A percentile compares a stretch with the other conserved stretches of the same genome.
These are phyloP conservation scores for Pseudophaeomoniella oleicola DNA, from an alignment of 2,329 filamentous ascomycete genomes.

Conservation along the genomic window DNA sequence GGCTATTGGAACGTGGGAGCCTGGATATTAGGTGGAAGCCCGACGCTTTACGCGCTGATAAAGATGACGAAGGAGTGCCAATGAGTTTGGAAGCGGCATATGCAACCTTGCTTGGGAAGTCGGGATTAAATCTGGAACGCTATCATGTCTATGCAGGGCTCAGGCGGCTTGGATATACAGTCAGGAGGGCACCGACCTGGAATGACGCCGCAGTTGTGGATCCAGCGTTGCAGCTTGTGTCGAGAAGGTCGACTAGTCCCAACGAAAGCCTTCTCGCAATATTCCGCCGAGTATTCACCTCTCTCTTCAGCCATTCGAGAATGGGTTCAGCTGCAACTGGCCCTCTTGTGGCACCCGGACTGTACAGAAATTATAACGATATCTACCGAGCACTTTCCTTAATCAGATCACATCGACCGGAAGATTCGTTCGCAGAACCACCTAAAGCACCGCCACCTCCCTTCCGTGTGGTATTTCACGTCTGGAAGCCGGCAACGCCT, in stretches of 20 bases:
- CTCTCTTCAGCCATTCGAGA: slow-evolving; percentile 19
- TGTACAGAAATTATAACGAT: slow-evolving; percentile 51
- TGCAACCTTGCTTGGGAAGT: slow-evolving; percentile 62
- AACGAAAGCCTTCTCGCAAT: slow-evolving; percentile 12
- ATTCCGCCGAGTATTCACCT: slow-evolving; percentile 40
- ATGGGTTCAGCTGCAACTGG: slow-evolving; percentile 22
- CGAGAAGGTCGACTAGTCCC: not conserved
- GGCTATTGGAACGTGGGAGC: slow-evolving; percentile 73
- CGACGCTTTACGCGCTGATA: slow-evolving; percentile 13
- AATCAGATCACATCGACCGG: slow-evolving; percentile 50
- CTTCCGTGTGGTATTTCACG: slow-evolving; percentile 62
- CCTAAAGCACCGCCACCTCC: slow-evolving; percentile 26
- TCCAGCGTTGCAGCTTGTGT: slow-evolving; percentile 2
- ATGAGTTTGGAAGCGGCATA: slow-evolving; percentile 88
- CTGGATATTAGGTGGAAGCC: slow-evolving; percentile 75
- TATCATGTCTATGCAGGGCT: slow-evolving; percentile 81
- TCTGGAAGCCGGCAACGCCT: slow-evolving; percentile 59
- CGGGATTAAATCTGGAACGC: slow-evolving; percentile 53
- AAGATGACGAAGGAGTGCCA: slow-evolving; percentile 46
- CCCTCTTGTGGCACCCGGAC: slow-evolving; percentile 46
- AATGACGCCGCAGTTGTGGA: slow-evolving; percentile 15
- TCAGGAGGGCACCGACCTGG: slow-evolving; percentile 54
- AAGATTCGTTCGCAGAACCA: slow-evolving; percentile 4
- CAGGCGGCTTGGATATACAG: slow-evolving; percentile 67
- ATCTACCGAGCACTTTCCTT: slow-evolving; percentile 67